These are phyloP conservation scores for Paraphoma chrysanthemicola DNA, from an alignment of 2,329 filamentous ascomycete species.

Conservation along the genomic window DNA sequence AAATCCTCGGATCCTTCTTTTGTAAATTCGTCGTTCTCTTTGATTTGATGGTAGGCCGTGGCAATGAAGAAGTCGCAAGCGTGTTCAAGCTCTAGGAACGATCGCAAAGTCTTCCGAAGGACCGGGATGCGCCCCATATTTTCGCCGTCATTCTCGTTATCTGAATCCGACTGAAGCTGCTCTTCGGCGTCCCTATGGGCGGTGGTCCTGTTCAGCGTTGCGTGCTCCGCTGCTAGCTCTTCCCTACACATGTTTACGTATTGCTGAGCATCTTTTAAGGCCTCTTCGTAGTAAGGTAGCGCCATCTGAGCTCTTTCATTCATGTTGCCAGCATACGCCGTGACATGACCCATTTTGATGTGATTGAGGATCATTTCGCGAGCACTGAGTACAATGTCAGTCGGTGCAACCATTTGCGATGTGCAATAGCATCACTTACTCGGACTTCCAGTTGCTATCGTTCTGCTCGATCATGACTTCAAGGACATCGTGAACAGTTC, in stretches of 20 bases:
- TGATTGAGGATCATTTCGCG: constrained; percentile 68
- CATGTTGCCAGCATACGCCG: constrained; percentile 74
- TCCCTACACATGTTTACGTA: constrained; percentile 70
- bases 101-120: constrained; percentile 71
- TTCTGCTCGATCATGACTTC: constrained; percentile 91
- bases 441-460: constrained; percentile 68
- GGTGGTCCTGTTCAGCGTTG: constrained; percentile 35
- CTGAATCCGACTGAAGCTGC: constrained; percentile 37
- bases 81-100: constrained; percentile 80
- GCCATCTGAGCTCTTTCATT: constrained; percentile 65
- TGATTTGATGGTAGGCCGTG: constrained; percentile 84
- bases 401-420: not conserved
- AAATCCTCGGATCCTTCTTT: constrained; percentile 72
- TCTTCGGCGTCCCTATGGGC: constrained; percentile 12
- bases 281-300: constrained; percentile 70
- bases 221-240: constrained; percentile 63
- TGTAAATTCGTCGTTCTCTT: constrained; percentile 70
- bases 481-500: constrained; percentile 85
- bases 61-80: constrained; percentile 84
- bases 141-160: constrained; percentile 47
- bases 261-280: constrained; percentile 47
- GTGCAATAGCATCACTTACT: constrained; percentile 41
- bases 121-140: constrained; percentile 60
- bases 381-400: constrained; percentile 52
- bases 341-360: constrained; percentile 76